Evolutionary conservation across 192 early-diverging fungal species (phyloP).

Genomic region (Mortierella hygrophila): DNA sequence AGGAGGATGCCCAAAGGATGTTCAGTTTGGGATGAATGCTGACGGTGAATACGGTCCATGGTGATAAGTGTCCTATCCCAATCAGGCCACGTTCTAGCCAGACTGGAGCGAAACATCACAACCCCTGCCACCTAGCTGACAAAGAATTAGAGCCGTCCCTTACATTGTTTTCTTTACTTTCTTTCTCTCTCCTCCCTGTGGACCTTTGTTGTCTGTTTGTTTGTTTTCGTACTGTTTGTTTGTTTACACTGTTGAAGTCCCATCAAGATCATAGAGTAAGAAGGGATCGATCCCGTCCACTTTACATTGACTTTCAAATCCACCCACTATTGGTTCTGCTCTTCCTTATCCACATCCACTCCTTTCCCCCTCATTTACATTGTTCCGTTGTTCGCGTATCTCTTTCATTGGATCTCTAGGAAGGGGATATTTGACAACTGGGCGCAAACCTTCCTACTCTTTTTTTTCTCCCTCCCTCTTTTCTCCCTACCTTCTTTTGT

Average conservation of each 20-base stretch:
- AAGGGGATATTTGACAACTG: background rate
- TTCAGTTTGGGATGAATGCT: too few species aligned
- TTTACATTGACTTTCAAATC: background rate
- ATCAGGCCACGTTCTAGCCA: too few species aligned
- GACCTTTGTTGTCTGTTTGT: background rate
- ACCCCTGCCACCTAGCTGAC: too few species aligned
- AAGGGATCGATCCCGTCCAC: background rate
- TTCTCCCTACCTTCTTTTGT: background rate
- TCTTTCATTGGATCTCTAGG: background rate
- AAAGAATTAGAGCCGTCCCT: too few species aligned
- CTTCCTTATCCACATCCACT: background rate
- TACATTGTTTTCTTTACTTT: too few species aligned
- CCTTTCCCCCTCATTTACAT: background rate
- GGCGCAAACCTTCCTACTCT: background rate
- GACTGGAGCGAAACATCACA: too few species aligned
- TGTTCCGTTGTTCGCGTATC: background rate
- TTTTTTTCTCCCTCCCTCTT: background rate
- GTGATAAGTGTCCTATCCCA: too few species aligned
- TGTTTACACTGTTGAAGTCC: background rate
- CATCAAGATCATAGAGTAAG: background rate
- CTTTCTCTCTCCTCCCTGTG: too few species aligned
- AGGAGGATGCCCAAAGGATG: too few species aligned
- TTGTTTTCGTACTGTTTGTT: background rate
- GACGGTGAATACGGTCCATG: too few species aligned
- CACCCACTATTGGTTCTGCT: background rate